Percentiles rank a stretch among this genome's conserved stretches.
Conservation (phyloP, 345 rosid genomes). For the Cochlearia excelsa region DNA sequence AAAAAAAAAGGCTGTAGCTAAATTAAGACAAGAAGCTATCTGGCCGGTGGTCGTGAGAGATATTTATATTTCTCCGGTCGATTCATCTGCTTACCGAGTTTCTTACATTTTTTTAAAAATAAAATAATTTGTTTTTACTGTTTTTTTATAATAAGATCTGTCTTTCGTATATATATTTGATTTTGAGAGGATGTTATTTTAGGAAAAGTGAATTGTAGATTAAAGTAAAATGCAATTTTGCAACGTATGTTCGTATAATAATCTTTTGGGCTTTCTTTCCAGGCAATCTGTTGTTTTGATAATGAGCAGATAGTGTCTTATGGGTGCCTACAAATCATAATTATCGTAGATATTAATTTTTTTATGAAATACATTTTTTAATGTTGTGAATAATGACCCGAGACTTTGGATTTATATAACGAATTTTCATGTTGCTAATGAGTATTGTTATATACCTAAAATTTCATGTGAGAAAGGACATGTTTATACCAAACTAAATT, state of each 20-base stretch:
- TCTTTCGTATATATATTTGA: too few species aligned
- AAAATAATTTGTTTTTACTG: too few species aligned
- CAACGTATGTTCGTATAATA: background rate
- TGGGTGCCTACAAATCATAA: constrained; percentile 11
- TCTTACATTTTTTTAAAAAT: constrained; percentile 41
- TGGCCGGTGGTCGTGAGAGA: constrained; percentile 70
- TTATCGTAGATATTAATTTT: too few species aligned
- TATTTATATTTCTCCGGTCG: constrained; percentile 39
- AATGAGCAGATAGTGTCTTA: constrained; percentile 32
- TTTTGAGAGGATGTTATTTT: background rate
- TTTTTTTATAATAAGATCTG: too few species aligned
- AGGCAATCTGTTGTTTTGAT: constrained; percentile 25
- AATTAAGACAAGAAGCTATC: constrained; percentile 49
- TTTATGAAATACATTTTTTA: too few species aligned
- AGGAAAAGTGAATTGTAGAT: background rate
- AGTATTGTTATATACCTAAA: too few species aligned
- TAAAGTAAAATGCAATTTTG: background rate
- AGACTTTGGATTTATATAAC: too few species aligned
- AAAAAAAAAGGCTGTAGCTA: constrained; percentile 61
- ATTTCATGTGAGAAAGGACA: too few species aligned
- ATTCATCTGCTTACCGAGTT: constrained; percentile 87
- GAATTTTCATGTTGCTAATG: too few species aligned
- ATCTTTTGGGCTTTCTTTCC: constrained; percentile 12
- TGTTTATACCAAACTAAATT: too few species aligned
- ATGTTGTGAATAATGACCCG: too few species aligned